Base-by-base conservation (phyloP, 306 rosid genomes). In the Comarum palustre region DNA sequence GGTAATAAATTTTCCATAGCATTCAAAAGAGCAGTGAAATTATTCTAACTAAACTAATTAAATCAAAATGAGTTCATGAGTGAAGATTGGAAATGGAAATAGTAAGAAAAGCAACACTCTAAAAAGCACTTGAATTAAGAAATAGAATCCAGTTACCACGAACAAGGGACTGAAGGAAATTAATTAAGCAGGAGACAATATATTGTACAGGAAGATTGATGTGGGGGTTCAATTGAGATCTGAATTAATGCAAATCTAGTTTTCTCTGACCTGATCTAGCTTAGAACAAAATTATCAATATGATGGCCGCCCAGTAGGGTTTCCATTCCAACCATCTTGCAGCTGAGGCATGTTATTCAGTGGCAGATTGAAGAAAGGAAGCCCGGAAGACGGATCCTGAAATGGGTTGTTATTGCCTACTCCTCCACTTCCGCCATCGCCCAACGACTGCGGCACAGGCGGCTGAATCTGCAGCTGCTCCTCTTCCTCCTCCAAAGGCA, bases 401-500 rank as follows among this genome's bases (percentile, higher is more conserved):
- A 90, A 91, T 13, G 84, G 85, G 81, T 84, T 61, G 24, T 7
- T 32, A 32, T 34, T 86, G 46, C 52, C 73, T 4, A 73, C 77
- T 25, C 83, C 89, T 3, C 74, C 80, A 1, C 73, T 43, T 2
- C 77, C 78, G 0, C 82, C 67, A 0, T 80, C 82, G 0, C 71
- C 79, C 0, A 95, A 84, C 2, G 93, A 82, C 78, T 87, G 92
- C 2, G 81, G 52, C 14, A 71, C 36, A 34, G 84, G 85, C 72
- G 82, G 90, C 43, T 84, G 92, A 74, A 85, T 81, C 78, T 84
- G 92, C 32, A 78, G 43, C 42, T 86, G 58, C 62, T 72, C 77
- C 76, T 93, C 98, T 10, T 92, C 96, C 52, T 90, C 97, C 1
- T 89, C 98, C 54, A 93, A 78, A 3, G 98, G 97, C 81, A 93